Evolutionary conservation across 495 filamentous ascomycete species (phyloP), one percentile per base, ranked within the genome.

Genomic region (Cercophora scortea): DNA sequence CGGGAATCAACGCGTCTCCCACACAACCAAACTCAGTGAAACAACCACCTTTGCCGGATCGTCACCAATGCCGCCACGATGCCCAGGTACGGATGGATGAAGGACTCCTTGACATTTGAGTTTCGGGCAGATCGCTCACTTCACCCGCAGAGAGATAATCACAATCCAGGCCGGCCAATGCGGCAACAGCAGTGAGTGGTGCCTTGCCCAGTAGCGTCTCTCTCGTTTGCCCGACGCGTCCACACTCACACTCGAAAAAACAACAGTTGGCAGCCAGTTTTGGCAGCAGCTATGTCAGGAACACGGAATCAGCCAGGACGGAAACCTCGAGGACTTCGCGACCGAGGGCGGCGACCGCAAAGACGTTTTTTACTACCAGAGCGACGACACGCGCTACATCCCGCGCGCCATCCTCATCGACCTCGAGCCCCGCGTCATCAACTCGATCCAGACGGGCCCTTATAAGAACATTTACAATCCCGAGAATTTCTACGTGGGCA

Each of bases 391-490:
- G 44, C 81, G 93, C 71, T 98, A 98, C 71, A 96, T 98, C 62
- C 93, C 93, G 19, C 82, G 93, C 66, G 91, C 93, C 19, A 97
- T 98, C 58, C 76, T 98, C 32, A 85, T 98, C 46, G 93, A 98
- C 67, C 74, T 98, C 49, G 93, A 98, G 69, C 93, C 94, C 25
- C 76, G 40, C 25, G 88, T 98, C 42, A 89, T 98, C 60, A 84
- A 96, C 64, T 71, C 79, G 42, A 97, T 98, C 59, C 93, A 96
- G 73, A 83, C 85, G 38, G 90, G 93, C 10, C 82, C 89, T 1
- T 97, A 98, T 74, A 86, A 85, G 61, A 96, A 97, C 65, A 98
- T 98, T 51, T 98, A 97, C 79, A 98, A 98, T 68, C 93, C 93
- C 8, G 93, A 98, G 66, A 98, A 98, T 74, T 96, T 97, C 69